Evolutionary conservation across 2,329 filamentous ascomycete genomes (phyloP), one percentile per base, ranked within the genome.

Genomic region (Thelonectria rubi): DNA sequence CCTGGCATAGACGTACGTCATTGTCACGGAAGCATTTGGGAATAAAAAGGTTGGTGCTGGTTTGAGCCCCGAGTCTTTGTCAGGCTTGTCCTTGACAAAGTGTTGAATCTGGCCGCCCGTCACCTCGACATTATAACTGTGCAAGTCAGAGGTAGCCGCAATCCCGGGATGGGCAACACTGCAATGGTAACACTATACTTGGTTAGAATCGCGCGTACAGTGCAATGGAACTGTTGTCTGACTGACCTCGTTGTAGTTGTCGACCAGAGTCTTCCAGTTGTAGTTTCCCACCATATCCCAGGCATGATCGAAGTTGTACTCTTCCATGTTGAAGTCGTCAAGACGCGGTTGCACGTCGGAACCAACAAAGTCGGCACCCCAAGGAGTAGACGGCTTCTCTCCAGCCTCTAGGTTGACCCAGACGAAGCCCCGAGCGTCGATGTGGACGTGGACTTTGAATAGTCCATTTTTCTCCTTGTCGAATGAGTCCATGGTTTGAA

Each of bases 211-310:
- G n/a, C n/a, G n/a, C n/a, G n/a, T n/a, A n/a, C n/a, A n/a, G n/a
- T n/a, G n/a, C n/a, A n/a, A n/a, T n/a, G n/a, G n/a, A n/a, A n/a
- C n/a, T n/a, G n/a, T n/a, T n/a, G n/a, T n/a, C n/a, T n/a, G n/a
- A n/a, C n/a, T n/a, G n/a, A n/a, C n/a, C n/a, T 86, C 86, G 67
- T 89, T 89, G 76, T 87, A 89, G 75, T 89, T 88, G 67, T 89
- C 86, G 8, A 81, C 81, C 15, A 86, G 71, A 17, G 82, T 82
- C 75, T 87, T 87, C 85, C 85, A 88, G 74, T 87, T 87, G 69
- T 83, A 85, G 10, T 81, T 77, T 0, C 82, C 82, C 21, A 84
- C 79, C 80, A 85, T 82, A 58, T 84, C 78, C 79, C 83, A 87
- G 15, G 74, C 73, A 67, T 87, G 83, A 62, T 87, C 83, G 58